Evolutionary conservation across 768 basidiomycete species (phyloP).

Genomic region (Dioszegia crocea): DNA sequence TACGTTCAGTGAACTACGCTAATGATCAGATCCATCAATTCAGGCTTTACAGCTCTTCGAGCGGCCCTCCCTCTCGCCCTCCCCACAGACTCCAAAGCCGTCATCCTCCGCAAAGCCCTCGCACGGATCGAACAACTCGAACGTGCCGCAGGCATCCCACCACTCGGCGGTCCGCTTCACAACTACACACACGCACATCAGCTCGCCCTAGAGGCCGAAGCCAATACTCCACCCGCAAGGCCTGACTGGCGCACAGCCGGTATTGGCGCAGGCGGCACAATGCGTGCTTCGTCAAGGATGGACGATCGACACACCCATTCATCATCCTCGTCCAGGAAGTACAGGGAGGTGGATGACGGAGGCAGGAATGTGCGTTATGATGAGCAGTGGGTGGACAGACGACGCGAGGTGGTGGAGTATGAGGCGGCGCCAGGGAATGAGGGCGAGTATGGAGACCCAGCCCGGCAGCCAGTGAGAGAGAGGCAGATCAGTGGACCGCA

Average conservation of each 20-base stretch:
- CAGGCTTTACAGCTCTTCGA: conserved; percentile 34
- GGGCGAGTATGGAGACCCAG: background rate
- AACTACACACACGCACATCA: background rate
- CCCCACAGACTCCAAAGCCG: conserved; percentile 41
- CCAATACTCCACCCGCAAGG: background rate
- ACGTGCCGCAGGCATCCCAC: background rate
- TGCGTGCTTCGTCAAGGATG: no score
- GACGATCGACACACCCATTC: background rate
- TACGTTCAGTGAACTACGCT: background rate
- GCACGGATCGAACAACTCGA: conserved; percentile 37
- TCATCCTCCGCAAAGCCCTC: conserved; percentile 42
- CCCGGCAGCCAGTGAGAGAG: background rate
- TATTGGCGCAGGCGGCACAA: no score
- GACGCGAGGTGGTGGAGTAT: background rate
- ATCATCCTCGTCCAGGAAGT: background rate
- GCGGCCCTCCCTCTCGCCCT: conserved; percentile 27
- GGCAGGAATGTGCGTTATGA: background rate
- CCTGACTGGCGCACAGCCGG: background rate
- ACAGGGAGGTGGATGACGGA: background rate
- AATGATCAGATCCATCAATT: conserved; percentile 37
- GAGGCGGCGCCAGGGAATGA: background rate
- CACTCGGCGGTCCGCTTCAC: background rate
- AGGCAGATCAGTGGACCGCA: background rate
- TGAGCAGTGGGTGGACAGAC: background rate
- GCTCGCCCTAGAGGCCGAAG: background rate